Evolutionary conservation across 2,329 filamentous ascomycete species (phyloP), one percentile per base, ranked within the genome.

Genomic region (Claviceps pusilla): DNA sequence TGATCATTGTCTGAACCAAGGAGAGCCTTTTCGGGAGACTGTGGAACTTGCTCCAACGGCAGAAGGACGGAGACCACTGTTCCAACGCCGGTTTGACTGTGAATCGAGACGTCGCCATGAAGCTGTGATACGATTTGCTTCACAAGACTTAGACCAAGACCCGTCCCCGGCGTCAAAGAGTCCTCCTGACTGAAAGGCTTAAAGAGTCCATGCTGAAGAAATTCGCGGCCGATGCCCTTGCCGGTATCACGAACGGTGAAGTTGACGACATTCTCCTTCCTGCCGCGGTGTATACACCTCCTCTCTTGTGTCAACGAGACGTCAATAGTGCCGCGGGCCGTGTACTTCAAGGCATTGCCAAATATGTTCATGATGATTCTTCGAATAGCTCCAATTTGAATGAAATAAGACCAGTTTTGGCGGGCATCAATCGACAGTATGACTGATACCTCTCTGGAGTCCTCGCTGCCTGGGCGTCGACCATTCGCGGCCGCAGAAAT

Each of bases 111-210:
- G 1, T 71, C 71, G 0, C 83, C 83, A 28, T 74, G 73, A 0
- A 87, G 68, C 9, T 77, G 74, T 16, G 74, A 71, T 1, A 83
- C 76, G 5, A 87, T 78, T 52, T 73, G 69, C 31, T 76, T 74
- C 2, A 87, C 83, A 10, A 87, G 78, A 45, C 78, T 82, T 31
- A 87, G 66, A 0, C 84, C 84, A 0, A 87, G 69, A 0, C 83
- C 83, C 0, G 79, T 78, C 0, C 83, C 83, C 0, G 77, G 74
- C 0, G 76, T 71, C 1, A 86, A 64, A 0, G 71, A 66, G 50
- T 85, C 75, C 59, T 87, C 84, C 57, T 51, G 87, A 83, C 0
- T 39, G 56, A 86, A 86, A 0, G 82, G 79, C 0, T 75, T 78
- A 61, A 82, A 87, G 0, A 86, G 65, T 12, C 75, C 73, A 5